Evolutionary conservation across 352 stramenopile species (phyloP).

Genomic region (Poterioochromonas sp.): DNA sequence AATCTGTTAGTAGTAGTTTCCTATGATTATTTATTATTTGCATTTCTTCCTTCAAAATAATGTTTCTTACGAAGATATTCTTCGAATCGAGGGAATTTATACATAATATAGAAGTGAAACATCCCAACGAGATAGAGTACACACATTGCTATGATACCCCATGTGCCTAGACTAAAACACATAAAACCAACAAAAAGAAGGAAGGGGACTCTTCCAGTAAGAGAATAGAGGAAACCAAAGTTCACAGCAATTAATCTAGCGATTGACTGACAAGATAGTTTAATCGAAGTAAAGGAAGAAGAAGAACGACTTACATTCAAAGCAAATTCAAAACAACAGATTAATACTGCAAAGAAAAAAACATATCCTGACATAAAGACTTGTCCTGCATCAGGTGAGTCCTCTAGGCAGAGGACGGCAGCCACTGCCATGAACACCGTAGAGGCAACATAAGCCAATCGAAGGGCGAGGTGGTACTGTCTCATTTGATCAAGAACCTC

Average conservation of each 20-base stretch:
- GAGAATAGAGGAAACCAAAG: conserved; percentile 28
- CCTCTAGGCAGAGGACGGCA: background rate
- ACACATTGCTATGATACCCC: background rate
- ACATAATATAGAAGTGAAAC: conserved; percentile 12
- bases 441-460: background rate
- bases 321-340: conserved; percentile 27
- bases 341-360: conserved; percentile 6
- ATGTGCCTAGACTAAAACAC: background rate
- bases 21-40: too few relatives aligned
- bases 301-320: conserved; percentile 11
- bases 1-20: too few relatives aligned
- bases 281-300: background rate
- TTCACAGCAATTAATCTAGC: conserved; percentile 3
- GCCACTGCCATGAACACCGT: background rate
- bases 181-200: background rate
- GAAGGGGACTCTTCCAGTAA: background rate
- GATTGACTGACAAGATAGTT: background rate
- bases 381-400: background rate
- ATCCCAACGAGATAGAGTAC: background rate
- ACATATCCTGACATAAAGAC: conserved; percentile 8
- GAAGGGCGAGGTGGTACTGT: background rate
- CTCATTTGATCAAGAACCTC: background rate
- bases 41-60: conserved; percentile 5
- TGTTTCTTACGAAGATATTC: conserved; percentile 28
- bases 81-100: conserved; percentile 20